Evolutionary conservation across 495 filamentous ascomycete species (phyloP).

Genomic region (Hypoxylon intermedium): DNA sequence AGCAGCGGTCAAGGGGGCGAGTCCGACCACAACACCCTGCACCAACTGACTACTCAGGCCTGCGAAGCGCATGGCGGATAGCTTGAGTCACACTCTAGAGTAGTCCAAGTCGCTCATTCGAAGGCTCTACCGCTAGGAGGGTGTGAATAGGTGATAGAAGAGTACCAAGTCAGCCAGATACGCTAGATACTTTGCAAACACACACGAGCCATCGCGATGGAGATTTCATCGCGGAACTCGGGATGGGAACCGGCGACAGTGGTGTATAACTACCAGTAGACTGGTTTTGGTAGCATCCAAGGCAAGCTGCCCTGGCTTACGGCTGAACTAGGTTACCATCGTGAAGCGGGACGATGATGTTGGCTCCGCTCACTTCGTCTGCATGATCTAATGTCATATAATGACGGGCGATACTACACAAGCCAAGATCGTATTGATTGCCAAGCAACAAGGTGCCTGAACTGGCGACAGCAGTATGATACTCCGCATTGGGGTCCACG

Average conservation of each 20-base stretch:
- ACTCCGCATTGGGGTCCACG: slow-evolving; percentile 26
- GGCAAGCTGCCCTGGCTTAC: slow-evolving; percentile 14
- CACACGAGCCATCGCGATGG: not conserved
- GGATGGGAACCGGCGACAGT: not conserved
- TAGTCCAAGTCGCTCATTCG: not conserved
- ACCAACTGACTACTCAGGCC: slow-evolving; percentile 1
- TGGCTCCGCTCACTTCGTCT: slow-evolving; percentile 9
- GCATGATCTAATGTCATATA: slow-evolving; percentile 2
- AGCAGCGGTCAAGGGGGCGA: slow-evolving; percentile 45
- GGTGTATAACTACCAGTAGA: slow-evolving; percentile 17
- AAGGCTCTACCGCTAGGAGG: not conserved
- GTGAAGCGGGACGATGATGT: slow-evolving; percentile 22
- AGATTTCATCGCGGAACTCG: not conserved
- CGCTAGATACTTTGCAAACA: not conserved
- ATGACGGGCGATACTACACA: slow-evolving; percentile 23
- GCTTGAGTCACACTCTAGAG: not conserved
- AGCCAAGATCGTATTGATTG: slow-evolving; percentile 29
- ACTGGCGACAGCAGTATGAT: slow-evolving; percentile 8
- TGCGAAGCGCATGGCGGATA: slow-evolving; percentile 10
- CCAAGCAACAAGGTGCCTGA: slow-evolving; percentile 28
- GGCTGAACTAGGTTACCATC: slow-evolving; percentile 5
- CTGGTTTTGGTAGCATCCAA: slow-evolving; percentile 1
- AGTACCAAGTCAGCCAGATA: not conserved
- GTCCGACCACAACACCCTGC: slow-evolving; percentile 7
- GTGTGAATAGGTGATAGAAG: not conserved